Percentiles rank a stretch among this genome's conserved stretches.
These are phyloP conservation scores for Melaleuca quinquenervia DNA, from an alignment of 345 rosid species.

Conservation along the genomic window DNA sequence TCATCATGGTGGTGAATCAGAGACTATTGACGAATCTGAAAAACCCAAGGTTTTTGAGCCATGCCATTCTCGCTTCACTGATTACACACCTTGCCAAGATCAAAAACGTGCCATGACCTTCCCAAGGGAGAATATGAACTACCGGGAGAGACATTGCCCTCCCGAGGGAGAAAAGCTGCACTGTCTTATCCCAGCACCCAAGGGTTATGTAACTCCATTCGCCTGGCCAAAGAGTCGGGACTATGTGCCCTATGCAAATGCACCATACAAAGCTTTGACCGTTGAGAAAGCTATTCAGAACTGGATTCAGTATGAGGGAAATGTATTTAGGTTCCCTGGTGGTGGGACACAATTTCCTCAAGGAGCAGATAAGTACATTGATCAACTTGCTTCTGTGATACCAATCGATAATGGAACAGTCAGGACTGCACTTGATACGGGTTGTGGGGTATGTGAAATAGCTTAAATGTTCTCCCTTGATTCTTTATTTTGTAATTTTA, in stretches of 20 bases:
- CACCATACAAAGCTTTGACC: slow-evolving; percentile 93
- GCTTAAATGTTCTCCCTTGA: not conserved
- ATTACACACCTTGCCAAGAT: slow-evolving; percentile 98
- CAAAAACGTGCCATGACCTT: slow-evolving; percentile 96
- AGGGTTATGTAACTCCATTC: slow-evolving; percentile 93
- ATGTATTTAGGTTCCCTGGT: slow-evolving; percentile 92
- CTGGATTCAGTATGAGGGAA: slow-evolving; percentile 96
- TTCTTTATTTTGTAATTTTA: not conserved
- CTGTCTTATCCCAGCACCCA: slow-evolving; percentile 86
- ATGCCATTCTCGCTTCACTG: slow-evolving; percentile 50
- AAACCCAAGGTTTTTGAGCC: slow-evolving; percentile 57
- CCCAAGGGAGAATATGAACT: slow-evolving; percentile 84
- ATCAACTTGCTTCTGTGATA: slow-evolving; percentile 86
- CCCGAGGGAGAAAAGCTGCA: slow-evolving; percentile 59
- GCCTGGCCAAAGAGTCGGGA: slow-evolving; percentile 99
- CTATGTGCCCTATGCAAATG: slow-evolving; percentile 95
- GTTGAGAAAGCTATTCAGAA: slow-evolving; percentile 99
- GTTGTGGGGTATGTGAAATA: slow-evolving; percentile 78
- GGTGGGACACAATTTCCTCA: slow-evolving; percentile 99
- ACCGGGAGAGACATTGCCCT: slow-evolving; percentile 91
- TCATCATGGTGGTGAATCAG: slow-evolving; percentile 70
- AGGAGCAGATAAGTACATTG: slow-evolving; percentile 93
- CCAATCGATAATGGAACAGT: slow-evolving; percentile 86
- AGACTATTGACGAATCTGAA: slow-evolving; percentile 27
- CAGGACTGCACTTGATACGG: slow-evolving; percentile 95